phyloP scores from a whole-genome alignment of 2,329 filamentous ascomycete species.

The Emmonsiellopsis sp. region DNA sequence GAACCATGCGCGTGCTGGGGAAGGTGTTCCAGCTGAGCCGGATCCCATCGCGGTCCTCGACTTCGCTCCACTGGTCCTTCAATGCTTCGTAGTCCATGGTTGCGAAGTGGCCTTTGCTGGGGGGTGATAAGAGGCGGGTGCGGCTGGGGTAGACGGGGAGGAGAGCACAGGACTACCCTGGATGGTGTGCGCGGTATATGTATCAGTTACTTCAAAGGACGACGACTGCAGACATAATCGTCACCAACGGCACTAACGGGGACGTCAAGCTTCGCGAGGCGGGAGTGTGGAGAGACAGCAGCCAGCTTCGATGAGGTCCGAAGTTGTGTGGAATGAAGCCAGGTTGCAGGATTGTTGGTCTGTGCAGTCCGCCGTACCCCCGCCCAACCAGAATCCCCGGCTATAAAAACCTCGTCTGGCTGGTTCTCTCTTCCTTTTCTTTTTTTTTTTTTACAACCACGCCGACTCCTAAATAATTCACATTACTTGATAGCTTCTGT shows the following conservation, averaged over 20 bases:
- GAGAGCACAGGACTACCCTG: not conserved
- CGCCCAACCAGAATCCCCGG: conserved; percentile 15
- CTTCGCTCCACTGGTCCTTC: conserved; percentile 93
- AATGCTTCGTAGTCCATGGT: conserved; percentile 85
- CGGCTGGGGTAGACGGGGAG: conserved; percentile 3
- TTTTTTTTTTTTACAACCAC: conserved; percentile 31
- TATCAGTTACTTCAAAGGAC: conserved; percentile 10
- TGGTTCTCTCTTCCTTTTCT: conserved; percentile 25
- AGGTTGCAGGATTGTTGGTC: conserved; percentile 35
- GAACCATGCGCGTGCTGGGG: conserved; percentile 90
- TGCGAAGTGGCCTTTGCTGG: conserved; percentile 1
- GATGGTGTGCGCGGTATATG: not conserved
- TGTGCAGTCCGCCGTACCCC: conserved; percentile 23
- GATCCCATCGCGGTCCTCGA: conserved; percentile 93
- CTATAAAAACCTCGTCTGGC: conserved; percentile 8
- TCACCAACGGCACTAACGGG: conserved; percentile 20
- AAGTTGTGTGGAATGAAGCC: conserved; percentile 34
- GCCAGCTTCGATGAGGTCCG: conserved; percentile 12
- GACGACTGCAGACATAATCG: conserved; percentile 23
- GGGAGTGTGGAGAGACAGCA: conserved; percentile 5
- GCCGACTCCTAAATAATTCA: conserved; percentile 44
- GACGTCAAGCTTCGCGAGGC: conserved; percentile 18
- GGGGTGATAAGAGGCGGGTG: conserved; percentile 10
- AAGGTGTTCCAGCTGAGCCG: conserved; percentile 98
- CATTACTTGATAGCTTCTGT: conserved; percentile 52